Base-by-base conservation (phyloP, 768 basidiomycete genomes). In the Boletus sp. region DNA sequence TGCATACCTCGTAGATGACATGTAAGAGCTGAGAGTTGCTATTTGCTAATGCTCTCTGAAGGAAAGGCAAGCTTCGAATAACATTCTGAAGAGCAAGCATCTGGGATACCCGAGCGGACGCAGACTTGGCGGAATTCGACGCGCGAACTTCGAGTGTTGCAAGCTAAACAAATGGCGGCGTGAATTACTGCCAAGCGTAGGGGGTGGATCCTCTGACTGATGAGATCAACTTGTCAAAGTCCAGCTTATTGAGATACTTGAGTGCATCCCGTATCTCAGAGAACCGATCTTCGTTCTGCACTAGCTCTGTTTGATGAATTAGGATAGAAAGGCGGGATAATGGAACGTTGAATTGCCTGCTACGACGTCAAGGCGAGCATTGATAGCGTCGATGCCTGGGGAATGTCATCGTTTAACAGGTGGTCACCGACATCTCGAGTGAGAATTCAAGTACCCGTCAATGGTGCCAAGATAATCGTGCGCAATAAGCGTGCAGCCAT, bases 401-500 rank as follows among this genome's bases (percentile, higher is more conserved):
- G 53, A 37, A 24, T 50, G 40, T 29, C 33, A 37, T 18, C 14
- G 2, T 54, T 28, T 8, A 37, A 20, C 15, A 10, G 10, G 29
- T 15, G 0, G 17, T 24, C 28, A 18, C 30, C 14, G 20, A 47
- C 15, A 35, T 1, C 20, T 15, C n/a, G 15, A 12, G 20, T 17
- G 6, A 8, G 5, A 40, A 48, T 39, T 35, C n/a, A 44, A 65
- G 45, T 64, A 86, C 92, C 80, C 50, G 87, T 91, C 32, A 89
- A 77, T 0, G 94, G 94, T 12, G 94, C 87, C 14, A 97, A 77
- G 36, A 98, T 79, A 57, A 86, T 94, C 18, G 86, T 82, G 50
- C 90, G 81, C 40, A 98, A 72, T 39, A 95, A 79, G 8, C 96
- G 81, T 2, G 85, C 75, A 2, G 88, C 96, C 94, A 98, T 98